These are phyloP conservation scores for Apiospora malaysiana DNA, from an alignment of 2,329 filamentous ascomycete species.

Conservation along the genomic window DNA sequence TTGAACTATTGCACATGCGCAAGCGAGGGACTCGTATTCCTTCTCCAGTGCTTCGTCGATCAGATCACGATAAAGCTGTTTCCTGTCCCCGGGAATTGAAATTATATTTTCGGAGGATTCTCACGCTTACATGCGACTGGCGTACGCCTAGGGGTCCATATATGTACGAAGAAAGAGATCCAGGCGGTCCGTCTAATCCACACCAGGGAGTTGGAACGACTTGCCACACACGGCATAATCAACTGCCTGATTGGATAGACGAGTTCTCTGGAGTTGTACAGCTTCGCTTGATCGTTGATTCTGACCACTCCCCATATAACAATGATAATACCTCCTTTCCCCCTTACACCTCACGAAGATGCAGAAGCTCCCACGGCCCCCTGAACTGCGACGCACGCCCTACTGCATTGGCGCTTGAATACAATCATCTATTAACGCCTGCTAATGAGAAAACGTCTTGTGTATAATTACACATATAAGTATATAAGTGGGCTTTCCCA, in stretches of 20 bases:
- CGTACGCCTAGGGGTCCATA: background rate
- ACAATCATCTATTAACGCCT: background rate
- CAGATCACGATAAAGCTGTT: background rate
- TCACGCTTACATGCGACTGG: background rate
- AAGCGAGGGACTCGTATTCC: background rate
- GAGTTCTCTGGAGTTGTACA: background rate
- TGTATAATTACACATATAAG: background rate
- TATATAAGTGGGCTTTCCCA: background rate
- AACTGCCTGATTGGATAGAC: background rate
- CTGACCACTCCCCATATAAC: no score
- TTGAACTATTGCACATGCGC: no score
- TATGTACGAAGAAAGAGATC: background rate
- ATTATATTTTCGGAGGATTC: background rate
- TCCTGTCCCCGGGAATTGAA: background rate
- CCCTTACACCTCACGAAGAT: no score
- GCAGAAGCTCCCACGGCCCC: no score
- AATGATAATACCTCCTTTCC: no score
- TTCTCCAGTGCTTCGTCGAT: background rate
- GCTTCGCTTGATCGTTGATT: background rate
- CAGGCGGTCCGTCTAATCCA: background rate
- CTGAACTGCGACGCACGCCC: no score
- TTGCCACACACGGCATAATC: background rate
- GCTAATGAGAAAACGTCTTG: no score
- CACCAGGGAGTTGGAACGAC: no score
- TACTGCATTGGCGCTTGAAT: no score